These are phyloP conservation scores for Oenanthe sinensis DNA, from an alignment of 129 eudicot species.

Conservation along the genomic window DNA sequence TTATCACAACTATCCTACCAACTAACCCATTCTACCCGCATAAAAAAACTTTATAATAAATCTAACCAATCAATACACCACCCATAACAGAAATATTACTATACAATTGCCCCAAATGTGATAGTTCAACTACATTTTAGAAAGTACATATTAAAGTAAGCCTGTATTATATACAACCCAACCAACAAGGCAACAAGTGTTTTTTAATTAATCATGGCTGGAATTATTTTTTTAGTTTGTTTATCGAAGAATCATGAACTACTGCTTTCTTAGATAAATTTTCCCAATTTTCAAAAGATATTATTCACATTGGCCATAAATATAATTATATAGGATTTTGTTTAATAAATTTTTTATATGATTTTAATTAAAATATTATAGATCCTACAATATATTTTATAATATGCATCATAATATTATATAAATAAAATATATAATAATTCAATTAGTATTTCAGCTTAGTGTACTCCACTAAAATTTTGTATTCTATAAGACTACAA, in stretches of 20 bases:
- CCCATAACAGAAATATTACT: background rate
- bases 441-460: no score
- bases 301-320: no score
- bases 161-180: background rate
- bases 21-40: constrained; percentile 9
- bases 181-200: background rate
- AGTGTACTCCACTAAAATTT: no score
- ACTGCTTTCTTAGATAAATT: background rate
- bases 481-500: no score
- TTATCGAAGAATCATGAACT: background rate
- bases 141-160: background rate
- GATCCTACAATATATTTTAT: no score
- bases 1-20: constrained; percentile 9
- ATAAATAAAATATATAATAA: no score
- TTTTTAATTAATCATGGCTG: background rate
- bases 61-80: background rate
- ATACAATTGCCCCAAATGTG: background rate
- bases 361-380: no score
- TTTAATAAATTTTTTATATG: no score
- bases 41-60: constrained; percentile 7
- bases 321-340: no score
- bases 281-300: no score
- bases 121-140: constrained; percentile 4
- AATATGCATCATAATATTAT: no score
- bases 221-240: background rate